Evolutionary conservation across 306 rosid genomes (phyloP).

Genomic region (Fragaria iinumae): DNA sequence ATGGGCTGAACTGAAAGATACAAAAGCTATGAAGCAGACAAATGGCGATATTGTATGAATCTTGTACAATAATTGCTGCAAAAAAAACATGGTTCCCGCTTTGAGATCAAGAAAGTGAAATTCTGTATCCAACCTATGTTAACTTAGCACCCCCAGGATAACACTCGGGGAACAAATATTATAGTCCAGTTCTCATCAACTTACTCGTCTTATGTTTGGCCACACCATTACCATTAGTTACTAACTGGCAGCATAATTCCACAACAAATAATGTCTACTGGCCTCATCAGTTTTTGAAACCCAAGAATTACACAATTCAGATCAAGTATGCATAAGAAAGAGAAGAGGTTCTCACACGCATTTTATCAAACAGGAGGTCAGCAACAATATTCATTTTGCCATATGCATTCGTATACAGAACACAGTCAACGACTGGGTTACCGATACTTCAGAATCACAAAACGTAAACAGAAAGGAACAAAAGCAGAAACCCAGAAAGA

Average conservation of each 20-base stretch:
- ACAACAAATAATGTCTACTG: no score
- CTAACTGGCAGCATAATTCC: no score
- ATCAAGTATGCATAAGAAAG: background rate
- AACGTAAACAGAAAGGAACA: background rate
- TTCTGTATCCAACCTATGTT: background rate
- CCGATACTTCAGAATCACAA: no score
- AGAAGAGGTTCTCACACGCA: background rate
- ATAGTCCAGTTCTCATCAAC: background rate
- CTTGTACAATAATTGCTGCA: background rate
- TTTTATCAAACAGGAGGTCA: background rate
- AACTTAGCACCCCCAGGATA: no score
- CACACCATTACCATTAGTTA: background rate
- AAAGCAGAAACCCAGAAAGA: no score
- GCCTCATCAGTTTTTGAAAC: no score
- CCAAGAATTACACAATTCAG: no score
- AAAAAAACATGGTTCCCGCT: background rate
- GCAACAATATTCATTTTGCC: background rate
- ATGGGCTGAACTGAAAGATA: no score
- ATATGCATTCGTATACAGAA: no score
- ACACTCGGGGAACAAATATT: background rate
- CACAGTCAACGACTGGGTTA: no score
- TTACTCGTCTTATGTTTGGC: no score
- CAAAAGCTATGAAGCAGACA: background rate
- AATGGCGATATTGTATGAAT: background rate
- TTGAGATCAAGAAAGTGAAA: background rate